These are phyloP conservation scores for Cladophialophora chaetospira DNA, from an alignment of 2,329 filamentous ascomycete genomes.

Conservation along the genomic window DNA sequence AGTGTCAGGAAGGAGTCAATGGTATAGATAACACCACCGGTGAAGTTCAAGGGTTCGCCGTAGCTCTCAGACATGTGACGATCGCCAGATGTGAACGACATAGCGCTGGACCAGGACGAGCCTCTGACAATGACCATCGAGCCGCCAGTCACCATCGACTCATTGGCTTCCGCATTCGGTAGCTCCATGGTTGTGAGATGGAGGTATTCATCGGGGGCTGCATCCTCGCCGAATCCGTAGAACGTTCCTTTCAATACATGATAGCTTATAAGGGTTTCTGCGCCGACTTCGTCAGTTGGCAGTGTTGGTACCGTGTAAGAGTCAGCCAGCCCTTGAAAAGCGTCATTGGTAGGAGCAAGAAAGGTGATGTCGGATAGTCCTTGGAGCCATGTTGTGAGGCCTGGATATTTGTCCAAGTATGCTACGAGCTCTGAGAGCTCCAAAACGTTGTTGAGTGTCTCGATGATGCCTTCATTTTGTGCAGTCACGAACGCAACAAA, in stretches of 20 bases:
- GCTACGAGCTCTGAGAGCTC: conserved; percentile 27
- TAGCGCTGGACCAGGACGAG: conserved; percentile 1
- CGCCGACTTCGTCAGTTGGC: conserved; percentile 6
- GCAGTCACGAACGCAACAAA: conserved; percentile 5
- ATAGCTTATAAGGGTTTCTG: conserved; percentile 56
- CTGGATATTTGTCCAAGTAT: conserved; percentile 12
- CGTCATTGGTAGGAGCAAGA: conserved; percentile 59
- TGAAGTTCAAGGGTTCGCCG: conserved; percentile 4
- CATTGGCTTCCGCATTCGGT: conserved; percentile 54
- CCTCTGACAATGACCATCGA: conserved; percentile 50
- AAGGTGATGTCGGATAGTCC: conserved; percentile 56
- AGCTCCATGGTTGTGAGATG: conserved; percentile 54
- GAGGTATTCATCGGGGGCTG: conserved; percentile 36
- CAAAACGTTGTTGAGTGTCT: conserved; percentile 9
- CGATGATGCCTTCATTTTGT: conserved; percentile 15
- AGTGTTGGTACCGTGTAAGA: neutral
- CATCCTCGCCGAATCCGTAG: conserved; percentile 19
- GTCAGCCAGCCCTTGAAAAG: conserved; percentile 39
- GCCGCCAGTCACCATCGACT: conserved; percentile 53
- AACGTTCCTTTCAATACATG: conserved; percentile 60
- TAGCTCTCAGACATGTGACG: conserved; percentile 1
- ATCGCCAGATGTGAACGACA: conserved; percentile 12
- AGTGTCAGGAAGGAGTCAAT: conserved; percentile 19
- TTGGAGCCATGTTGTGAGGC: conserved; percentile 34
- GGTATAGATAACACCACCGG: conserved; percentile 12